Percentiles rank a stretch among this genome's conserved stretches.
These are phyloP conservation scores for Acer negundo DNA, from an alignment of 345 rosid genomes.

Conservation along the genomic window DNA sequence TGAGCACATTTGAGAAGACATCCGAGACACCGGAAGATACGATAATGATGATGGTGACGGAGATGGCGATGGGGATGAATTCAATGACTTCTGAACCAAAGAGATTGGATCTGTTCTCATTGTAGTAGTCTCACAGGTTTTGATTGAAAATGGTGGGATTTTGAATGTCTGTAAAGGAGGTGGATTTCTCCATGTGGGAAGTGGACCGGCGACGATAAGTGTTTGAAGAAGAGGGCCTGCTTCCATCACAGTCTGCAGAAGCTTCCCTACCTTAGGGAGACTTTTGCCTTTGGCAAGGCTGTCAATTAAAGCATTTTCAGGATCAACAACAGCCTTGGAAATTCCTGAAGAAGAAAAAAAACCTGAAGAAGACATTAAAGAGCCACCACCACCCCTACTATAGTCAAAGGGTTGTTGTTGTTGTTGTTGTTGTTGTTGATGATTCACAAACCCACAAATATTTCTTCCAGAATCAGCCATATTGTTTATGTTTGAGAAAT, in stretches of 20 bases:
- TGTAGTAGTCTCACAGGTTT: slow-evolving; percentile 25
- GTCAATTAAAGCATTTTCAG: slow-evolving; percentile 45
- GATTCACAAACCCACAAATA: slow-evolving; percentile 26
- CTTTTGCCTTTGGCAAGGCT: slow-evolving; percentile 49
- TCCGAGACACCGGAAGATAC: slow-evolving; percentile 26
- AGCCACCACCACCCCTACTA: slow-evolving; percentile 13
- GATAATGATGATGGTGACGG: neutral
- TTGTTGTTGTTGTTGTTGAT: slow-evolving; percentile 11
- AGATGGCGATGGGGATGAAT: neutral
- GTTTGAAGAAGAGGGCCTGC: slow-evolving; percentile 84
- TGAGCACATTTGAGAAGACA: slow-evolving; percentile 48
- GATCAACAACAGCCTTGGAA: slow-evolving; percentile 36
- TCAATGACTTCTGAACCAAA: slow-evolving; percentile 18
- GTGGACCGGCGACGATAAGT: slow-evolving; percentile 83
- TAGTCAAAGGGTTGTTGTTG: neutral
- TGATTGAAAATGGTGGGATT: slow-evolving; percentile 55
- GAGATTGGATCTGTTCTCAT: slow-evolving; percentile 11
- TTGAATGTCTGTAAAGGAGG: slow-evolving; percentile 68
- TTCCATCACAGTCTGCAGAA: slow-evolving; percentile 66
- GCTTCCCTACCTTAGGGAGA: slow-evolving; percentile 73
- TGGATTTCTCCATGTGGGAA: slow-evolving; percentile 96
- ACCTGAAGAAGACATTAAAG: slow-evolving; percentile 18
- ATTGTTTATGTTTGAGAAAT: slow-evolving; percentile 61
- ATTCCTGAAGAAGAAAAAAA: neutral
- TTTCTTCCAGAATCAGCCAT: slow-evolving; percentile 40